Conservation (phyloP, 306 rosid genomes). For the Fragaria vesca region DNA sequence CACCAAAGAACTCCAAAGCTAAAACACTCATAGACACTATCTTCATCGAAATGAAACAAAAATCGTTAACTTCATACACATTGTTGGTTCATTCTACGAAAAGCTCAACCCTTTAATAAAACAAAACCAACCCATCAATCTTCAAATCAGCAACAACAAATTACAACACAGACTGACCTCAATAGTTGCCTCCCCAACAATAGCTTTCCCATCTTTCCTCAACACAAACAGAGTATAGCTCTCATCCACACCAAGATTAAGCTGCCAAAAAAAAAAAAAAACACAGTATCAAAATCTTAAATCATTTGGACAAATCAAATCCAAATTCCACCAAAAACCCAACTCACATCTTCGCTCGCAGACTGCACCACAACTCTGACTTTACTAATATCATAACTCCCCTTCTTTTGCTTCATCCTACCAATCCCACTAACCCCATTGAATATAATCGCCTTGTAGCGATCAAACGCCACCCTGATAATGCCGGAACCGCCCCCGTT, state of each 20-base stretch:
- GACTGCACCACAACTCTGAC: slow-evolving; percentile 61
- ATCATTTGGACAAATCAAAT: slow-evolving; percentile 3
- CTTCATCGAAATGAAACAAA: not conserved
- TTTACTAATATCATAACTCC: slow-evolving; percentile 39
- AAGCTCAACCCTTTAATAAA: not conserved
- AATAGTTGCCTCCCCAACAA: slow-evolving; percentile 54
- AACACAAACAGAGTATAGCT: slow-evolving; percentile 67
- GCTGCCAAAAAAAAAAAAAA: slow-evolving; percentile 37
- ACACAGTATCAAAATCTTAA: slow-evolving; percentile 10
- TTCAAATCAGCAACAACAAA: not conserved
- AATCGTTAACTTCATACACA: not conserved
- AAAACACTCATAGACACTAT: not conserved
- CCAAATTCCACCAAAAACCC: not conserved
- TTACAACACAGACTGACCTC: slow-evolving; percentile 46
- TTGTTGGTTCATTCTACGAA: not conserved
- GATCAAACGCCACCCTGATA: slow-evolving; percentile 61
- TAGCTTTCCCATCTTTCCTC: slow-evolving; percentile 45
- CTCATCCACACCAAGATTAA: slow-evolving; percentile 93
- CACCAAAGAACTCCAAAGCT: not conserved
- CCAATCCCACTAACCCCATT: slow-evolving; percentile 32
- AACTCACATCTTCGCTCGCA: slow-evolving; percentile 50
- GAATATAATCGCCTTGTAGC: slow-evolving; percentile 68
- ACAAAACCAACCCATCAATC: not conserved
- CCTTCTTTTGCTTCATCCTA: slow-evolving; percentile 33
- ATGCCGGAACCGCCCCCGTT: slow-evolving; percentile 47